Evolutionary conservation across 176 grass and related monocot species (phyloP), one percentile per base, ranked within the genome.

Genomic region (Cymbopogon citratus): DNA sequence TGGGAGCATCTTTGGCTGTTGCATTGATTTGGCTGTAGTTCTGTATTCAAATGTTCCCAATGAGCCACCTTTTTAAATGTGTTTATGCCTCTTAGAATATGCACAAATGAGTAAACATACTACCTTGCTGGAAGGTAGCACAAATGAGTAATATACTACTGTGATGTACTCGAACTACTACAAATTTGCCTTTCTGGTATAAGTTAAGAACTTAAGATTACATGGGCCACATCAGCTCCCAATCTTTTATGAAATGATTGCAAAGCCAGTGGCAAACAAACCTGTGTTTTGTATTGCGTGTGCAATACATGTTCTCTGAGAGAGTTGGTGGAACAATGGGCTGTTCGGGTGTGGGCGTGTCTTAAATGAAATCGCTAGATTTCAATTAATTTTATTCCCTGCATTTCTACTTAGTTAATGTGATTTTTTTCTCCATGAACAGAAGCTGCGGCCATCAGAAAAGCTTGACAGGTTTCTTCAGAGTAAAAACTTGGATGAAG

Each of bases 361-460:
- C 18, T 51, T 51, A 44, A 12, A 83, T 60, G 44, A 44, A 25
- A n/a, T 64, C 62, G 23, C 63, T 40, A 80, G 52, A 24, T 69
- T 85, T 75, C 38, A 52, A 7, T 14, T 43, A 56, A 3, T 49
- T 64, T 3, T 59, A 72, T 56, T 63, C 80, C 27, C 8, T 16
- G 71, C 29, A 46, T 39, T 13, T 79, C n/a, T 40, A 51, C 78
- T 76, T 5, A 24, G 21, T 39, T 36, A 56, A 63, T 60, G 25
- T 68, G 27, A n/a, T 41, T 71, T 28, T 80, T 66, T n/a, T 43
- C 73, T 18, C 75, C 83, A 41, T 84, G 68, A 71, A 83, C 76
- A 94, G 94, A 84, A 75, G 64, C 86, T 97, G 56, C 79, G 62
- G 64, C 86, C 91, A 68, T 97, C 92, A 1, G 33, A 66, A 75